Conservation (phyloP, 1,284 basidiomycete species). For the Cutaneotrichosporon cavernicola region DNA sequence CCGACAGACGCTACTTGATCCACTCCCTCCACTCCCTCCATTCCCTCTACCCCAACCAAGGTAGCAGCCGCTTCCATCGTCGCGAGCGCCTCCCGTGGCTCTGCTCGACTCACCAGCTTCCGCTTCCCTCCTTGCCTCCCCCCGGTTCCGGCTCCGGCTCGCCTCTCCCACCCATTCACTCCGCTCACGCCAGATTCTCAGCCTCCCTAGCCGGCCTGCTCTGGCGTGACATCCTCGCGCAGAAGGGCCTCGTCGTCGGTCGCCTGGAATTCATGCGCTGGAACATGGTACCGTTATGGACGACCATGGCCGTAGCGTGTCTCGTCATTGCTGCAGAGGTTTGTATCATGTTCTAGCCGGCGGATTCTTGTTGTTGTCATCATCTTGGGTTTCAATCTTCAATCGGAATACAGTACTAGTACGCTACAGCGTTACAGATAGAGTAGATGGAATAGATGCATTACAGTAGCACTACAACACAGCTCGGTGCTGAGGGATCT, state of each 20-base stretch:
- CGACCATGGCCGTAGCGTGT: slow-evolving; percentile 63
- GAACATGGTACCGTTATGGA: slow-evolving; percentile 66
- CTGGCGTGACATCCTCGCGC: slow-evolving; percentile 74
- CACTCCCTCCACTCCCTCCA: no score
- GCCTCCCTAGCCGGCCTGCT: slow-evolving; percentile 87
- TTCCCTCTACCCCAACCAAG: no score
- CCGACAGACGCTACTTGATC: no score
- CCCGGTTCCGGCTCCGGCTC: neutral
- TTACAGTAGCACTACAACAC: neutral
- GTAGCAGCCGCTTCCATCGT: no score
- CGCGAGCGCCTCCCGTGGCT: neutral
- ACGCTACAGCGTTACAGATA: neutral
- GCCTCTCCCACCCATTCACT: neutral
- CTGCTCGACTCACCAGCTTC: neutral
- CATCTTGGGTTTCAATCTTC: neutral
- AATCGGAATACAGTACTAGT: neutral
- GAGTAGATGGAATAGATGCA: neutral
- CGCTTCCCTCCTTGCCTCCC: no score
- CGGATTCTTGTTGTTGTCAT: neutral
- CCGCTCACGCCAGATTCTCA: slow-evolving; percentile 57
- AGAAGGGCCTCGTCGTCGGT: slow-evolving; percentile 72
- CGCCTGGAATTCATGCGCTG: slow-evolving; percentile 68
- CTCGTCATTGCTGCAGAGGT: slow-evolving; percentile 53
- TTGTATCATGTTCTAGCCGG: slow-evolving; percentile 44
- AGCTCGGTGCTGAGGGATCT: neutral